phyloP scores from a whole-genome alignment of 73 alveolate genomes.

The Blepharisma japonicum region DNA sequence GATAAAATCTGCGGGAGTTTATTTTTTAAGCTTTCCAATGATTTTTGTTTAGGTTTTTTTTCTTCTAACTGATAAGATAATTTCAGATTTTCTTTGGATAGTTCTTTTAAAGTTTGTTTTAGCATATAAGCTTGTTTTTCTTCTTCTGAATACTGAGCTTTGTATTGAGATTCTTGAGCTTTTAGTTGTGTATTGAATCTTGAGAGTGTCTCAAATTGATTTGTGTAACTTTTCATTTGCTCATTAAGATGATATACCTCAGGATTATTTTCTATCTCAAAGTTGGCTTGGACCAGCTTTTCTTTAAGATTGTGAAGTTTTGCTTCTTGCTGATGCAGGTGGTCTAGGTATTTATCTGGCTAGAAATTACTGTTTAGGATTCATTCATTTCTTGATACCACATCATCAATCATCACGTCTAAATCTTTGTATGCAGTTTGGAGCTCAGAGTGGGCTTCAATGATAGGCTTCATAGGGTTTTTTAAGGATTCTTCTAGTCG shows the following conservation, averaged over 20 bases:
- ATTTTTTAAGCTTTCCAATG: neutral
- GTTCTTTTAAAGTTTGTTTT: constrained; percentile 5
- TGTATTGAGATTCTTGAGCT: neutral
- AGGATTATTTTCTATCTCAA: constrained; percentile 21
- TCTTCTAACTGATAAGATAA: constrained; percentile 11
- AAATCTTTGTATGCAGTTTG: constrained; percentile 4
- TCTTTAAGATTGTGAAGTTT: constrained; percentile 14
- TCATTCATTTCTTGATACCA: constrained; percentile 26
- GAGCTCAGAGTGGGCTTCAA: constrained; percentile 20
- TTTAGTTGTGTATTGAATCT: neutral
- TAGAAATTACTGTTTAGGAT: constrained; percentile 16
- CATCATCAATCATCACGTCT: constrained; percentile 6
- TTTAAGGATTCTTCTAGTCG: constrained; percentile 16
- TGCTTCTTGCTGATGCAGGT: constrained; percentile 2
- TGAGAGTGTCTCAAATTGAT: neutral
- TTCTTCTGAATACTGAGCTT: neutral
- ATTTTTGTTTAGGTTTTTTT: neutral
- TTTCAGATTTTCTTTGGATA: constrained; percentile 20
- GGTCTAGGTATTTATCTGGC: neutral
- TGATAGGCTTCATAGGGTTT: constrained; percentile 19
- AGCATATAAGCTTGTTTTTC: neutral
- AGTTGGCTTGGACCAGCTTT: neutral
- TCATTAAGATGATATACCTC: neutral
- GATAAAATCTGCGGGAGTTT: neutral
- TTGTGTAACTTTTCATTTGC: constrained; percentile 13